Evolutionary conservation across 371 early-diverging fungal species (phyloP).

Genomic region (Mucor lusitanicus): DNA sequence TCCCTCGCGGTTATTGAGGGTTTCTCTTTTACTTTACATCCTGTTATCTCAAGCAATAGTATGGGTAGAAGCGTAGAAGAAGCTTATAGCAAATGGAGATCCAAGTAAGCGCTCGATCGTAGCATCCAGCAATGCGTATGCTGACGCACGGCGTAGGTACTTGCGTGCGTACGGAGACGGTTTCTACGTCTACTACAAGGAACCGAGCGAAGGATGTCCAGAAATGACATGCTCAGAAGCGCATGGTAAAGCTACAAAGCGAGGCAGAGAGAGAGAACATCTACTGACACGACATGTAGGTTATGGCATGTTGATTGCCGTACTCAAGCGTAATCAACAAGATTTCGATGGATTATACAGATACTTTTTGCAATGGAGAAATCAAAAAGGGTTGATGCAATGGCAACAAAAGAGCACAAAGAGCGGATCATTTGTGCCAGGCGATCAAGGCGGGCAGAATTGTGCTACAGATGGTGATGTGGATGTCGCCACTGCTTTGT

Average conservation of each 20-base stretch:
- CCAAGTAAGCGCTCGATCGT: neutral
- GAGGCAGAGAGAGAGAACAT: neutral
- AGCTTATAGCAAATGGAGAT: slow-evolving; percentile 1
- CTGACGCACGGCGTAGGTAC: slow-evolving; percentile 26
- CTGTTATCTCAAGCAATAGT: too few species aligned
- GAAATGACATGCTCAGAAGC: slow-evolving; percentile 57
- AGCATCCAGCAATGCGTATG: neutral
- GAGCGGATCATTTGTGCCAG: slow-evolving; percentile 42
- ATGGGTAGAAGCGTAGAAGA: slow-evolving; percentile 3
- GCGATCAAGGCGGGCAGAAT: slow-evolving; percentile 55
- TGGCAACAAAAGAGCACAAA: slow-evolving; percentile 59
- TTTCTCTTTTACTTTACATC: too few species aligned
- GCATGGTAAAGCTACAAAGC: slow-evolving; percentile 45
- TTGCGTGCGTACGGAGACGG: slow-evolving; percentile 47
- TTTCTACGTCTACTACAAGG: slow-evolving; percentile 52
- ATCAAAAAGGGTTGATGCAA: slow-evolving; percentile 60
- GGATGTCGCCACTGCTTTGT: slow-evolving; percentile 60
- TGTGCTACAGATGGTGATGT: slow-evolving; percentile 69
- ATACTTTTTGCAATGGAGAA: slow-evolving; percentile 57
- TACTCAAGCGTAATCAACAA: slow-evolving; percentile 57
- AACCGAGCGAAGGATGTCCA: slow-evolving; percentile 33
- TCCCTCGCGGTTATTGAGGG: neutral
- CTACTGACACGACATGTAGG: slow-evolving; percentile 24
- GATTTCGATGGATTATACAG: slow-evolving; percentile 64
- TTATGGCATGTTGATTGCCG: slow-evolving; percentile 66